Base-by-base conservation (phyloP, 1,284 basidiomycete species). In the Cronartium quercuum region DNA sequence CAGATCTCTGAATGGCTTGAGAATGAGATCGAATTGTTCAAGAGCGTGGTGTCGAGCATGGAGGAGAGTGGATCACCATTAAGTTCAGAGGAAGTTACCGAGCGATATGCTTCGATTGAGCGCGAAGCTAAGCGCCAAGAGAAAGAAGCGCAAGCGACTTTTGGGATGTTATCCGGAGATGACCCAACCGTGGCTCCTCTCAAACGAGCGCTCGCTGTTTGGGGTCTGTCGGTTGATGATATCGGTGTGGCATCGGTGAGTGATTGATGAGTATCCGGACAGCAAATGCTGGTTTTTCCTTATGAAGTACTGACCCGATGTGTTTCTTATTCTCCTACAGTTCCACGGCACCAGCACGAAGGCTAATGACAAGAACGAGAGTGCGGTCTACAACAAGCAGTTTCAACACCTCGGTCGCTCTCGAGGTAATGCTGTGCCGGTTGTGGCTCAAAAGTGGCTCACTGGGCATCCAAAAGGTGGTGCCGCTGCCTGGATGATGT, bases 281-380 rank as follows among this genome's bases (percentile, higher is more conserved):
- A 40, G 21, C 10, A 61, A 0, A 58, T 47, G 21, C 35, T 76
- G 77, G 37, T 77, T 60, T 29, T 29, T 29, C 29, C 29, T 29
- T 29, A 29, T 29, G 2, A 29, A 29, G 29, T 60, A 24, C n/a
- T 60, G 1, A 35, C 34, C 3, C 24, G 2, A 13, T 3, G 12
- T 40, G 10, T 12, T 15, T 67, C n/a, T 24, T 68, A 65, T 75
- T 77, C 88, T 90, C 58, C 37, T 93, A 65, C 91, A 91, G 34
- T 92, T 94, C 77, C 93, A 94, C 79, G 93, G 93, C 60, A 98
- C 95, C 6, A 95, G 94, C 80, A 98, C 96, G 47, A 90, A 89
- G 79, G 95, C 95, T 44, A 98, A 98, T 83, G 94, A 98, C 86
- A 92, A 94, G 85, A 98, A 98, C 83, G 95, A 98, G 86, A 93